Conservation (phyloP, 257 asterid species). For the Solanum peruvianum region DNA sequence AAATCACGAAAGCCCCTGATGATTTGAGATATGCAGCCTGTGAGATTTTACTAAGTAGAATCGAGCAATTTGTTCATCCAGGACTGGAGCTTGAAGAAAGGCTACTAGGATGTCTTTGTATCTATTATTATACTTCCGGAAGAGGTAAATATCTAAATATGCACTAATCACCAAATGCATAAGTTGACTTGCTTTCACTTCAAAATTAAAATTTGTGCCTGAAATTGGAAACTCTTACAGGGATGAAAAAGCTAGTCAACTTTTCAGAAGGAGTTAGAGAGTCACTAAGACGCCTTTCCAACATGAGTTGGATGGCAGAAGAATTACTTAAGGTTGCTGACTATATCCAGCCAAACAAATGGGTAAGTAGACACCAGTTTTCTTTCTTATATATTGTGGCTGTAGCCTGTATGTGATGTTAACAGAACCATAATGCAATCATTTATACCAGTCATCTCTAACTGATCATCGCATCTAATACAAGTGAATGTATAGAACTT, state of each 20-base stretch:
- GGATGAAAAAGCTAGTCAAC: slow-evolving; percentile 66
- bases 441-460: not conserved
- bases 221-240: slow-evolving; percentile 17
- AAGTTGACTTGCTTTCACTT: not conserved
- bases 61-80: slow-evolving; percentile 77
- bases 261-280: slow-evolving; percentile 85
- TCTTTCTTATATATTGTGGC: not conserved
- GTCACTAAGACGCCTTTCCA: slow-evolving; percentile 79
- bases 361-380: slow-evolving; percentile 46
- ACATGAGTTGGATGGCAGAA: slow-evolving; percentile 91
- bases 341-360: slow-evolving; percentile 84
- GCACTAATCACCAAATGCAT: not conserved
- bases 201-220: not conserved
- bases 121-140: slow-evolving; percentile 76
- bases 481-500: not conserved
- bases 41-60: slow-evolving; percentile 48
- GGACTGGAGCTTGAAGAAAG: slow-evolving; percentile 88
- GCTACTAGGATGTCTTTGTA: slow-evolving; percentile 74
- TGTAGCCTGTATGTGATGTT: not conserved
- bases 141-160: slow-evolving; percentile 32
- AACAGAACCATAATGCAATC: not conserved
- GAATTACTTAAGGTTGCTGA: slow-evolving; percentile 88
- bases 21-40: slow-evolving; percentile 61
- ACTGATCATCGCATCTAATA: not conserved
- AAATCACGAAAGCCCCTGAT: slow-evolving; percentile 56